Conservation (phyloP, 768 basidiomycete genomes). For the Pleurotus citrinopileatus region DNA sequence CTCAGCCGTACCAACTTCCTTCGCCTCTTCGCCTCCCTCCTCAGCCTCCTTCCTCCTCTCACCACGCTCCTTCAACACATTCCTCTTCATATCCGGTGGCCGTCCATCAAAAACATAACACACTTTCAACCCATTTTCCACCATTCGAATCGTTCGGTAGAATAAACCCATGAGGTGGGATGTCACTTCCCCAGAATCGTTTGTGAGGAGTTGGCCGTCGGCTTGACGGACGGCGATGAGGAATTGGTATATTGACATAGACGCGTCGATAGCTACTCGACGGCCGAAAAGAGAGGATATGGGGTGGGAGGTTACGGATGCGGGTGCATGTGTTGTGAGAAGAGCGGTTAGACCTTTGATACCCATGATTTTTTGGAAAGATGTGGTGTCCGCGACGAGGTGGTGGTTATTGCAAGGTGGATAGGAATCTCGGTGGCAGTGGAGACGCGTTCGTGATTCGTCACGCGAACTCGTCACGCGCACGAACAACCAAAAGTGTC, state of each 20-base stretch:
- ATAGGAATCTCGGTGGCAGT: no score
- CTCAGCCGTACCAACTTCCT: constrained; percentile 86
- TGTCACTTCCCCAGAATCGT: constrained; percentile 97
- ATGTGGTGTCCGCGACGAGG: no score
- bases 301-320: constrained; percentile 72
- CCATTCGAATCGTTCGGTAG: constrained; percentile 95
- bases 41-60: constrained; percentile 90
- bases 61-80: constrained; percentile 96
- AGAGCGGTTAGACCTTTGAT: constrained; percentile 95
- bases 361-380: no score
- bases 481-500: no score
- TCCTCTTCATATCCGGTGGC: constrained; percentile 95
- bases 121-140: constrained; percentile 98
- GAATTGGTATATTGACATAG: constrained; percentile 97
- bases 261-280: constrained; percentile 98
- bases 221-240: constrained; percentile 95
- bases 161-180: constrained; percentile 98
- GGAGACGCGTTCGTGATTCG: no score
- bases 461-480: no score
- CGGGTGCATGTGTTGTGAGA: constrained; percentile 87
- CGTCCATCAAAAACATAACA: constrained; percentile 98
- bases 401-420: no score
- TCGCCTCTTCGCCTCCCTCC: constrained; percentile 93
- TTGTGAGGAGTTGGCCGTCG: constrained; percentile 95
- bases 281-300: constrained; percentile 97